Conservation (phyloP, 202 grass and related monocot species). For the Elaeis oleifera region DNA sequence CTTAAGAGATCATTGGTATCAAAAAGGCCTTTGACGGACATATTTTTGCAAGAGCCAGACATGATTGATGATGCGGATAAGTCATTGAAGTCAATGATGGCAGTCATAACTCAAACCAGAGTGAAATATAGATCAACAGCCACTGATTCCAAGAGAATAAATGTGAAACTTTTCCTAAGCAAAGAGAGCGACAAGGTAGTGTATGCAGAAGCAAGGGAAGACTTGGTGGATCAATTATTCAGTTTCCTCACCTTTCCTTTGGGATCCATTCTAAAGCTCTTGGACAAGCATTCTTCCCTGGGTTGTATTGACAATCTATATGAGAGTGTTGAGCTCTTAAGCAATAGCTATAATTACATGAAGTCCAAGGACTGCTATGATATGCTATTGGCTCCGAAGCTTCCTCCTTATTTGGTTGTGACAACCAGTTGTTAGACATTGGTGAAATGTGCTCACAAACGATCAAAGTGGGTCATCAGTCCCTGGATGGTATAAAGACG, state of each 20-base stretch:
- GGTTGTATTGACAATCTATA: conserved; percentile 15
- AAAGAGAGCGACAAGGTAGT: not conserved
- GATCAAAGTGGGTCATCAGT: too few species aligned
- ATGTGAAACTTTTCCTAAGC: conserved; percentile 3
- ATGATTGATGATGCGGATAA: not conserved
- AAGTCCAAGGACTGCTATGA: too few species aligned
- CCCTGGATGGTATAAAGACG: not conserved
- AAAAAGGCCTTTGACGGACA: not conserved
- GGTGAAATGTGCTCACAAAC: too few species aligned
- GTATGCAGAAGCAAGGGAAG: conserved; percentile 22
- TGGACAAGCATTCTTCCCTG: not conserved
- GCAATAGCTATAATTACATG: too few species aligned
- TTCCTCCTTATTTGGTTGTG: too few species aligned
- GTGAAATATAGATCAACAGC: too few species aligned
- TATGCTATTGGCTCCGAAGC: too few species aligned
- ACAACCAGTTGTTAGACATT: too few species aligned
- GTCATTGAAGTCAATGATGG: not conserved
- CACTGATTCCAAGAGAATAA: not conserved
- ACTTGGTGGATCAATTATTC: conserved; percentile 20
- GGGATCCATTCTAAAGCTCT: conserved; percentile 4
- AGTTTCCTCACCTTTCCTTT: conserved; percentile 17
- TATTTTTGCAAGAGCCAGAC: not conserved
- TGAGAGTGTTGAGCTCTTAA: not conserved
- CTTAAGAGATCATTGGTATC: not conserved
- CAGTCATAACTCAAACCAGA: not conserved